phyloP scores from a whole-genome alignment of 2,329 filamentous ascomycete genomes.

The Trichoderma koningiopsis region DNA sequence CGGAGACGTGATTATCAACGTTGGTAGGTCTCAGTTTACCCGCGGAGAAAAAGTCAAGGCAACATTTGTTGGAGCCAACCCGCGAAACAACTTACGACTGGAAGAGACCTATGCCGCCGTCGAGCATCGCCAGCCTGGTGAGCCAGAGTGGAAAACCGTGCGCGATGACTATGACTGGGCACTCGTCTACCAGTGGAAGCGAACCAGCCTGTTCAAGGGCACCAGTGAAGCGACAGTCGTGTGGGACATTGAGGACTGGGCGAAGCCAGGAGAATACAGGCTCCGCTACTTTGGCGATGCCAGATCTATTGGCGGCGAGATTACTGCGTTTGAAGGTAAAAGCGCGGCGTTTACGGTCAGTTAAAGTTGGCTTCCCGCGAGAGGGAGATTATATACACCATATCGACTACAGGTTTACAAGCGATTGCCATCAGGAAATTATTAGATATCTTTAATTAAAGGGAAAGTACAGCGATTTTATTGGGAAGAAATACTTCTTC shows the following conservation, averaged over 20 bases:
- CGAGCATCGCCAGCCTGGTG: slow-evolving; percentile 49
- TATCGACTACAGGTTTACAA: not conserved
- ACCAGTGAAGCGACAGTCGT: slow-evolving; percentile 73
- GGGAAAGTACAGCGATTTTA: not conserved
- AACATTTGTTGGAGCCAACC: slow-evolving; percentile 82
- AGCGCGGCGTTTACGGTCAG: slow-evolving; percentile 54
- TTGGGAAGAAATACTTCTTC: not conserved
- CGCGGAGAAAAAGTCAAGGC: slow-evolving; percentile 63
- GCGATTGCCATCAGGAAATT: not conserved
- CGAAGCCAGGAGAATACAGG: slow-evolving; percentile 66
- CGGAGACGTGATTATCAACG: slow-evolving; percentile 64
- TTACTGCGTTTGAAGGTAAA: slow-evolving; percentile 69
- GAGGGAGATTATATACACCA: not conserved
- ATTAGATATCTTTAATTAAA: not conserved
- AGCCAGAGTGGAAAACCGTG: slow-evolving; percentile 62
- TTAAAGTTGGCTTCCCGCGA: slow-evolving; percentile 6
- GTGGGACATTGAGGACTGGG: slow-evolving; percentile 74
- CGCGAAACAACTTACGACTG: slow-evolving; percentile 79
- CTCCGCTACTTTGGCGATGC: slow-evolving; percentile 80
- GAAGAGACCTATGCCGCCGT: slow-evolving; percentile 78
- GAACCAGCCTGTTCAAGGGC: slow-evolving; percentile 68
- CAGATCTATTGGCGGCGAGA: slow-evolving; percentile 64
- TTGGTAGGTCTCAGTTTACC: slow-evolving; percentile 50
- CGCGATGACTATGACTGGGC: slow-evolving; percentile 82
- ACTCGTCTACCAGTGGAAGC: slow-evolving; percentile 76